Evolutionary conservation across 192 early-diverging fungal species (phyloP).

Genomic region (Coemansia sp.): DNA sequence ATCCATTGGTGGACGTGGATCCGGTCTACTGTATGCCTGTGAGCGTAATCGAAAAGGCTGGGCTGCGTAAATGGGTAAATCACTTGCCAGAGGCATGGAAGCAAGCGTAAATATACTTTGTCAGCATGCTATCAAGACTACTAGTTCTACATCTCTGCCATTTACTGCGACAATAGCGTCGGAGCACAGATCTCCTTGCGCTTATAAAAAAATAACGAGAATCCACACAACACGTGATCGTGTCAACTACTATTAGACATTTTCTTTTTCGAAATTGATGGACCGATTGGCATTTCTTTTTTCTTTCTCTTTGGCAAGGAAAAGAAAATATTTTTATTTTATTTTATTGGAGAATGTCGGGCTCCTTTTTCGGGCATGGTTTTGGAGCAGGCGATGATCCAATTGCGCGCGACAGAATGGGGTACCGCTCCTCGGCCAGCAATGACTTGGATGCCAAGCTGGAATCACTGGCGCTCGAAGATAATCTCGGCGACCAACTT

Average conservation of each 20-base stretch:
- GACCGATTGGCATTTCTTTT: not conserved
- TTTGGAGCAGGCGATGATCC: constrained; percentile 28
- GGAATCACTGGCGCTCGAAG: constrained; percentile 59
- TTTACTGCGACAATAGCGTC: no score
- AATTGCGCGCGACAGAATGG: constrained; percentile 43
- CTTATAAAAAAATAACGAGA: not conserved
- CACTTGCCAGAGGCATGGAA: constrained; percentile 33
- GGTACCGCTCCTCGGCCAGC: not conserved
- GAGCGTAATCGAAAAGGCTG: constrained; percentile 62
- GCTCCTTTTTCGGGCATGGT: constrained; percentile 47
- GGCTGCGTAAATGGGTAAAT: constrained; percentile 45
- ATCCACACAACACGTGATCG: not conserved
- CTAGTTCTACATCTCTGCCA: not conserved
- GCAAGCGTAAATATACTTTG: not conserved
- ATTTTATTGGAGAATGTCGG: constrained; percentile 35
- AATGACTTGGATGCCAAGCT: constrained; percentile 68
- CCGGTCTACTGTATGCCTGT: constrained; percentile 91
- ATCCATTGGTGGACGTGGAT: constrained; percentile 72
- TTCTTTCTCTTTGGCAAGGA: not conserved
- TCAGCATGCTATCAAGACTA: not conserved
- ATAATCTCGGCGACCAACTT: constrained; percentile 63
- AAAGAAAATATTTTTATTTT: not conserved
- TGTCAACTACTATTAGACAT: not conserved
- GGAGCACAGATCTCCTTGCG: no score
- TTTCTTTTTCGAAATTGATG: not conserved